Conservation (phyloP, 371 early-diverging fungal species). For the Mucor plumbeus region DNA sequence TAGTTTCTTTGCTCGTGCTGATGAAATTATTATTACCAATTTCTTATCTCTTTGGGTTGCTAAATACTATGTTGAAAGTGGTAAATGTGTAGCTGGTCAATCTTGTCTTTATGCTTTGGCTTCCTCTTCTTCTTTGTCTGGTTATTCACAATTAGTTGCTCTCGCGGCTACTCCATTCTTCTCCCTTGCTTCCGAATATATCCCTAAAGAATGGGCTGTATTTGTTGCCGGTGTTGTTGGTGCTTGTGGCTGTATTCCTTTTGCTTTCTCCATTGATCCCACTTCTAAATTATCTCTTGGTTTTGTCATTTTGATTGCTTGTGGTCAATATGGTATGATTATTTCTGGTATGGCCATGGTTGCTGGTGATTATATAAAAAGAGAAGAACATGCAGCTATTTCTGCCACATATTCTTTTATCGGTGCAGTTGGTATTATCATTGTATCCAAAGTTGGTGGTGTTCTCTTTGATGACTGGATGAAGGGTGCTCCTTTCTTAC, state of each 20-base stretch:
- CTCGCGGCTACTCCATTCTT: constrained; percentile 73
- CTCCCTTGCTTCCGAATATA: constrained; percentile 52
- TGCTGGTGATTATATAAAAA: constrained; percentile 56
- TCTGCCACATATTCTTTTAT: constrained; percentile 74
- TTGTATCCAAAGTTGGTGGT: constrained; percentile 63
- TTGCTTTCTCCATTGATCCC: constrained; percentile 65
- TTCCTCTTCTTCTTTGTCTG: constrained; percentile 65
- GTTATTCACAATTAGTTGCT: constrained; percentile 74
- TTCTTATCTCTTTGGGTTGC: constrained; percentile 81
- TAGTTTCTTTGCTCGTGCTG: constrained; percentile 76
- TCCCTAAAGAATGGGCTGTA: constrained; percentile 54
- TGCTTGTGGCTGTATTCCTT: constrained; percentile 63
- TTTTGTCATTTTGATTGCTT: constrained; percentile 64
- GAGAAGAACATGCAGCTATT: constrained; percentile 65
- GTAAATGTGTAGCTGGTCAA: constrained; percentile 49
- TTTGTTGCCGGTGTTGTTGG: constrained; percentile 62
- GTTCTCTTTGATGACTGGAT: constrained; percentile 66
- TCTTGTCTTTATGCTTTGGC: constrained; percentile 52
- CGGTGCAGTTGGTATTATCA: constrained; percentile 63
- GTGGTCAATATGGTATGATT: constrained; percentile 80
- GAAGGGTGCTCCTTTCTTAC: constrained; percentile 65
- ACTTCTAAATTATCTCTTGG: constrained; percentile 53
- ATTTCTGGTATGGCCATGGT: constrained; percentile 72
- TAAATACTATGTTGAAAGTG: constrained; percentile 61
- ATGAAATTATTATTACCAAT: constrained; percentile 74